Percentiles rank a stretch among this genome's conserved stretches.
Evolutionary conservation across 106 monocot species (phyloP).

Genomic region (Triglochin maritima): DNA sequence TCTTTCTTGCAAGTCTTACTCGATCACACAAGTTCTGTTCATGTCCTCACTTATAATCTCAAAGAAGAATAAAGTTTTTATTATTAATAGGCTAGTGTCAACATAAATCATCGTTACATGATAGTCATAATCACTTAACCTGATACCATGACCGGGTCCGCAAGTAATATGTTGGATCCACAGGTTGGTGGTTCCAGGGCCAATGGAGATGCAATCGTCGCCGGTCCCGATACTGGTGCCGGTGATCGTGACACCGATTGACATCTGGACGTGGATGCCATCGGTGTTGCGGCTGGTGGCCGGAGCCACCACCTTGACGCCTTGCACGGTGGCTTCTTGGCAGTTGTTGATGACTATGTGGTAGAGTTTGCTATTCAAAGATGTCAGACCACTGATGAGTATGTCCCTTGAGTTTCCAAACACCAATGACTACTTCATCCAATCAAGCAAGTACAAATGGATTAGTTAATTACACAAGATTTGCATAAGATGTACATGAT

Average conservation of each 20-base stretch:
- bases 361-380: slow-evolving; percentile 9
- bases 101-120: too few relatives aligned
- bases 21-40: too few relatives aligned
- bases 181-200: slow-evolving; percentile 9
- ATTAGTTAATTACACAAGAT: too few relatives aligned
- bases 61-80: too few relatives aligned
- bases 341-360: slow-evolving; percentile 14
- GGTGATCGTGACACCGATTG: not conserved
- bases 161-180: slow-evolving; percentile 10
- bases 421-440: not conserved
- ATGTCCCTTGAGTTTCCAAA: not conserved
- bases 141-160: slow-evolving; percentile 18
- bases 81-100: too few relatives aligned
- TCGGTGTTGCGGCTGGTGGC: slow-evolving; percentile 17
- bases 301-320: slow-evolving; percentile 7
- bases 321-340: slow-evolving; percentile 1
- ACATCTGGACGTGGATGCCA: slow-evolving; percentile 13
- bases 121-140: not conserved
- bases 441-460: not conserved
- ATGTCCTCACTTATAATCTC: too few relatives aligned
- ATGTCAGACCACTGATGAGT: slow-evolving; percentile 11
- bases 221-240: slow-evolving; percentile 6
- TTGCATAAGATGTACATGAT: too few relatives aligned
- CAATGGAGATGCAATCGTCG: slow-evolving; percentile 20
- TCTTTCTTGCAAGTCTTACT: not conserved